A percentile compares a stretch with the other conserved stretches of the same genome.
phyloP scores from a whole-genome alignment of 2,329 filamentous ascomycete genomes.

The Drechslera avenae region DNA sequence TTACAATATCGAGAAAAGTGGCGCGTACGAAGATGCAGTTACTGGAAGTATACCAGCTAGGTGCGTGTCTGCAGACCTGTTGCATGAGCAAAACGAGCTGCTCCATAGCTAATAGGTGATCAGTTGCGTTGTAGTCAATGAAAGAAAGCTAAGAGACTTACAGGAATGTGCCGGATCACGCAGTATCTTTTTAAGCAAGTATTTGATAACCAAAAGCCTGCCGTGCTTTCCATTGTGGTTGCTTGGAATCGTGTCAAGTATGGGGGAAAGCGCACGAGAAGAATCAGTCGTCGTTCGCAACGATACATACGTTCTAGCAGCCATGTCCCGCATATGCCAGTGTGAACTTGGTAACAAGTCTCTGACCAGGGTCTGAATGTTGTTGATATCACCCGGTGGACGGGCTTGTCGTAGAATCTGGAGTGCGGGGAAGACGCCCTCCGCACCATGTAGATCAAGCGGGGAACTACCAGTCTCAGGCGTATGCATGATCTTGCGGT shows the following conservation, averaged over 20 bases:
- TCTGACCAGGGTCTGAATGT: conserved; percentile 64
- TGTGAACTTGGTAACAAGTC: conserved; percentile 70
- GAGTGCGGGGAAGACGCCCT: conserved; percentile 82
- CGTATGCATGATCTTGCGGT: conserved; percentile 33
- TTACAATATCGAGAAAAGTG: conserved; percentile 46
- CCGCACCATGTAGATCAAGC: conserved; percentile 50
- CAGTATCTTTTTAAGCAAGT: conserved; percentile 35
- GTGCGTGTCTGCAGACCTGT: conserved; percentile 20
- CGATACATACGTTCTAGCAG: conserved; percentile 68
- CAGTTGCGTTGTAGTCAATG: background rate
- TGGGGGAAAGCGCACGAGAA: conserved; percentile 23
- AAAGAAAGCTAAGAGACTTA: conserved; percentile 5
- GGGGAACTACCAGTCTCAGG: conserved; percentile 28
- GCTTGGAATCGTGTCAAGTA: conserved; percentile 21
- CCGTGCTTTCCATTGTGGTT: conserved; percentile 41
- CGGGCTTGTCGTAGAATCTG: conserved; percentile 77
- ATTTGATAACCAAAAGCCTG: conserved; percentile 38
- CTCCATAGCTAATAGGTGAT: conserved; percentile 16
- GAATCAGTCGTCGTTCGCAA: conserved; percentile 36
- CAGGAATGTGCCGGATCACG: conserved; percentile 14
- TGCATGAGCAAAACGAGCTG: conserved; percentile 26
- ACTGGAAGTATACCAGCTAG: conserved; percentile 22
- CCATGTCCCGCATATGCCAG: conserved; percentile 83
- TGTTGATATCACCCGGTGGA: conserved; percentile 62
- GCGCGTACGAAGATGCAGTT: conserved; percentile 43